A percentile compares a stretch with the other conserved stretches of the same genome.
Evolutionary conservation across 2,329 filamentous ascomycete genomes (phyloP).

Genomic region (Aspergillus hiratsukae): DNA sequence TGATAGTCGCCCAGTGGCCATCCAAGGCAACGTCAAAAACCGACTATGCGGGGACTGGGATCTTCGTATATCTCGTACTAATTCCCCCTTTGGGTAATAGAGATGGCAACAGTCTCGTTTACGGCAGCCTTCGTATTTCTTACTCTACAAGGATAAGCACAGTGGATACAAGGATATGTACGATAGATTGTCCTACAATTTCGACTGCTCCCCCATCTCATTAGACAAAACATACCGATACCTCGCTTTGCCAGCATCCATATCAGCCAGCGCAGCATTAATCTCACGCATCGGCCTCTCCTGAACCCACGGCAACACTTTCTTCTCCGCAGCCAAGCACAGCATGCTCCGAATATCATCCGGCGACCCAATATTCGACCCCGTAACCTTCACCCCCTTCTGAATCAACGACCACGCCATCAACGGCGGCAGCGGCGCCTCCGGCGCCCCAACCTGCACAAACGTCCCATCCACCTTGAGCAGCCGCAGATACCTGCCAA

Average conservation of each 20-base stretch:
- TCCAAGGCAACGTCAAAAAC: not conserved
- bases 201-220: conserved; percentile 24
- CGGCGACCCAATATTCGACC: conserved; percentile 42
- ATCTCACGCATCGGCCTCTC: conserved; percentile 39
- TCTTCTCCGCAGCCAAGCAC: conserved; percentile 38
- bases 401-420: conserved; percentile 55
- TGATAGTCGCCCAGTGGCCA: not conserved
- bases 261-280: conserved; percentile 41
- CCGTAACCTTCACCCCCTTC: conserved; percentile 52
- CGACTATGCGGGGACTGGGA: not conserved
- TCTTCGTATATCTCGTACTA: conserved; percentile 18
- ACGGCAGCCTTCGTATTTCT: not conserved
- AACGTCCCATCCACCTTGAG: conserved; percentile 58
- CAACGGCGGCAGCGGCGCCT: conserved; percentile 52
- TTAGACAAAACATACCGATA: conserved; percentile 47
- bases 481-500: conserved; percentile 57
- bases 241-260: conserved; percentile 43
- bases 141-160: not conserved
- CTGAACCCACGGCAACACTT: conserved; percentile 42
- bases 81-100: conserved; percentile 9
- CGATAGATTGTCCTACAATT: conserved; percentile 18
- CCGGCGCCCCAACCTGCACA: conserved; percentile 64
- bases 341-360: conserved; percentile 44
- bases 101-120: not conserved
- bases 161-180: not conserved